These are phyloP conservation scores for Rhynchospora breviuscula DNA, from an alignment of 176 grass and related monocot species.

Conservation along the genomic window DNA sequence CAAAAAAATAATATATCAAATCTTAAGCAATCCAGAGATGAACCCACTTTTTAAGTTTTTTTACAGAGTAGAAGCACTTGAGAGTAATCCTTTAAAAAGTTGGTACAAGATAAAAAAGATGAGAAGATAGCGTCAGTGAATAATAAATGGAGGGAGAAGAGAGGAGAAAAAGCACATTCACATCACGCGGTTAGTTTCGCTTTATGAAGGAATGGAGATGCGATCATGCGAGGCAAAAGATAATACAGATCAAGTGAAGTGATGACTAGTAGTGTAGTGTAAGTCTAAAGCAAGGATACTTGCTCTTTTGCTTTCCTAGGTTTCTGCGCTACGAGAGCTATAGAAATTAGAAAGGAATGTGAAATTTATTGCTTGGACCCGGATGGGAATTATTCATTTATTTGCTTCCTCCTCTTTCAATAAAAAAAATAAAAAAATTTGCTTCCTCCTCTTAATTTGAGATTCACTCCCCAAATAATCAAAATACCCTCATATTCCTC, in stretches of 20 bases:
- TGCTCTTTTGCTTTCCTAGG: slow-evolving; percentile 20
- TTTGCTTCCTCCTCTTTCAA: too few species aligned
- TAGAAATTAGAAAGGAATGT: background rate
- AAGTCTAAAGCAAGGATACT: slow-evolving; percentile 12
- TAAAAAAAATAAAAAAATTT: too few species aligned
- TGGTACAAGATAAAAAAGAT: slow-evolving; percentile 10
- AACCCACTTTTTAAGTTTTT: background rate
- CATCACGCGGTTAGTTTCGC: slow-evolving; percentile 7
- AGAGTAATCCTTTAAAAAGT: background rate
- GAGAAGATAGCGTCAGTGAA: slow-evolving; percentile 4
- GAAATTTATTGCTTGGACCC: slow-evolving; percentile 18
- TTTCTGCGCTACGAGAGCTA: slow-evolving; percentile 5
- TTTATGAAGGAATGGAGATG: background rate
- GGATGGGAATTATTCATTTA: too few species aligned
- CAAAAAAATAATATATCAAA: background rate
- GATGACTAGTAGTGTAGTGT: background rate
- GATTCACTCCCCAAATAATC: too few species aligned
- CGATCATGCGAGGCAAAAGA: background rate
- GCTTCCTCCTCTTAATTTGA: too few species aligned
- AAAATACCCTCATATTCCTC: too few species aligned
- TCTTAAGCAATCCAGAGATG: background rate
- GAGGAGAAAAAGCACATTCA: background rate
- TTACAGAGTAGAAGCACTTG: slow-evolving; percentile 3
- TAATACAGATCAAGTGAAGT: background rate
- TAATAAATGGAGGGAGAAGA: background rate